These are phyloP conservation scores for Zygotorulaspora sp. DNA, from an alignment of 805 yeast genomes.

Conservation along the genomic window DNA sequence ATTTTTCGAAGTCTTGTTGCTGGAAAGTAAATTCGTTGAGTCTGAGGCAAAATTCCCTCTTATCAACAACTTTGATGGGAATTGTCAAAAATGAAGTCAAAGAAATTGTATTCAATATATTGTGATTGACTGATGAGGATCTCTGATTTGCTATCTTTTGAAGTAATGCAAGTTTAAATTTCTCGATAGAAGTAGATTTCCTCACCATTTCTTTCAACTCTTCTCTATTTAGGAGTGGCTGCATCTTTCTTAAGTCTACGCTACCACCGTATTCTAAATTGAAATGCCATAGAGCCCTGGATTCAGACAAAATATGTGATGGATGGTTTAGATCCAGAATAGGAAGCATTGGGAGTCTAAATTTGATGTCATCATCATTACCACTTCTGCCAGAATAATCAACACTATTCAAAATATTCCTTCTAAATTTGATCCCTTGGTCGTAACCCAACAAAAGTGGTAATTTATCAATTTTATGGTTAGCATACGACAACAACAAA, in stretches of 20 bases:
- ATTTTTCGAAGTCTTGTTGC: constrained; percentile 21
- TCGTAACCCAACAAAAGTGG: constrained; percentile 41
- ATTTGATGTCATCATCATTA: constrained; percentile 16
- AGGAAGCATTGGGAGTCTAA: constrained; percentile 66
- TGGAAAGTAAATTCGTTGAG: constrained; percentile 27
- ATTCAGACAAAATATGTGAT: constrained; percentile 59
- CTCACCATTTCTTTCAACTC: constrained; percentile 37
- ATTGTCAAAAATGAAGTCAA: constrained; percentile 28
- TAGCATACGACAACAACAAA: constrained; percentile 48
- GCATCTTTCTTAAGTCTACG: constrained; percentile 42
- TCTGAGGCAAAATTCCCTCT: constrained; percentile 26
- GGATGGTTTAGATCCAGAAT: constrained; percentile 38
- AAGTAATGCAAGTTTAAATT: constrained; percentile 20
- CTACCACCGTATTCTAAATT: constrained; percentile 28
- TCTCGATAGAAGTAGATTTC: constrained; percentile 33
- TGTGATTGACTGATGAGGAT: constrained; percentile 15
- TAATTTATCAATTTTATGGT: constrained; percentile 28
- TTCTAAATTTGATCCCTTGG: constrained; percentile 45
- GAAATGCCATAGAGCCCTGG: constrained; percentile 64
- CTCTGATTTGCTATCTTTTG: constrained; percentile 19
- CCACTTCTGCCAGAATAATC: constrained; percentile 36
- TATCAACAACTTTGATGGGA: constrained; percentile 25
- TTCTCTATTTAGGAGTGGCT: constrained; percentile 40
- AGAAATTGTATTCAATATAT: constrained; percentile 20
- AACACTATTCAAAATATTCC: constrained; percentile 42